These are phyloP conservation scores for Nicotiana paniculata DNA, from an alignment of 257 asterid species.

Conservation along the genomic window DNA sequence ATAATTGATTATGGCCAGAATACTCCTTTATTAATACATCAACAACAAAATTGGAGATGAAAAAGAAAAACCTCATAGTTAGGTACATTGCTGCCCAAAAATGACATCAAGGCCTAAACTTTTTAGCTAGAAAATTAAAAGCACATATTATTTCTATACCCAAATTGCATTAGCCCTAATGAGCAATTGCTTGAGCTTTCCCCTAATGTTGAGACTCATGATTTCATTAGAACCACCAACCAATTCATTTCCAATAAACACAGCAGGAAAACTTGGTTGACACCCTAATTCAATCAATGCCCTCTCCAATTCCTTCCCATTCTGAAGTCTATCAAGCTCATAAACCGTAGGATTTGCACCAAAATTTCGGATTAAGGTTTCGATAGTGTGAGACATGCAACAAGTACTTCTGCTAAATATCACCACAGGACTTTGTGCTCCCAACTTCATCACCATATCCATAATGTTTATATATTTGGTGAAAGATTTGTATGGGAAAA, in stretches of 20 bases:
- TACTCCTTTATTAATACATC: background rate
- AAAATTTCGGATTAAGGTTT: background rate
- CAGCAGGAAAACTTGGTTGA: background rate
- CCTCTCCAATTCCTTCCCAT: background rate
- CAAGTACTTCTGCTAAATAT: background rate
- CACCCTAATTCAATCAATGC: background rate
- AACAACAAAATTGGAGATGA: background rate
- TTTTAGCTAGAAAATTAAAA: background rate
- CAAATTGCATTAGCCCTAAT: slow-evolving; percentile 8
- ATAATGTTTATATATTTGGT: background rate
- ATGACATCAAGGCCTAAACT: background rate
- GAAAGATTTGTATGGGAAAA: background rate
- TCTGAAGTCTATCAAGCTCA: background rate
- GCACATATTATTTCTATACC: background rate
- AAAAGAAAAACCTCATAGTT: background rate
- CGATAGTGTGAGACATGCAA: slow-evolving; percentile 2
- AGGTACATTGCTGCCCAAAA: background rate
- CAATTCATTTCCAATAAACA: background rate
- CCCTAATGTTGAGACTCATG: slow-evolving; percentile 3
- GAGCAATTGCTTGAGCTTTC: background rate
- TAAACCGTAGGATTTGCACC: background rate
- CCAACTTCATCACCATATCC: slow-evolving; percentile 2
- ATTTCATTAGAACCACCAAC: slow-evolving; percentile 7
- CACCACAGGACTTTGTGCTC: background rate
- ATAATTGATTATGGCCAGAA: background rate